Base-by-base conservation (phyloP, 495 filamentous ascomycete genomes). In the Trichocladium uniseriatum region DNA sequence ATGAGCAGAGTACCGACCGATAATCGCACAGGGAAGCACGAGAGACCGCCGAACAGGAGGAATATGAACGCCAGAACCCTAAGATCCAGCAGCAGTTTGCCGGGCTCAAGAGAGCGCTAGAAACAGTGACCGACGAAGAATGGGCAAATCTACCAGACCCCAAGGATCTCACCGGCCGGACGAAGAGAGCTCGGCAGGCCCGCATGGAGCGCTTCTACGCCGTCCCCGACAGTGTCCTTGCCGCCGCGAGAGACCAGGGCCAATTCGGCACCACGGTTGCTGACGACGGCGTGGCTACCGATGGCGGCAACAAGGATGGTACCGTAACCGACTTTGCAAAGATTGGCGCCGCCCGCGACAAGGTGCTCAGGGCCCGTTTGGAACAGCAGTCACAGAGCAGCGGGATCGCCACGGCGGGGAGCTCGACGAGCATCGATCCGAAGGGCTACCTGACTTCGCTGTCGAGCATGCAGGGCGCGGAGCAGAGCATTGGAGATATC, bases 41-140 rank as follows among this genome's bases (percentile, higher is more conserved):
- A 57, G 92, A 97, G 69, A 73, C 83, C 59, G 78, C 86, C 71
- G 90, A 97, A 71, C 82, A 76, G 66, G 86, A 92, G 57, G 90
- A 96, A 46, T 94, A 95, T 76, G 94, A 99, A 67, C 79, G 81
- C 38, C 86, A 95, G 62, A 97, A 97, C 63, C 92, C 92, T 5
- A 99, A 97, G 67, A 97, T 99, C 44, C 89, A 95, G 68, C 89
- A 96, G 57, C 92, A 97, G 63, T 99, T 99, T 62, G 89, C 89
- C 63, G 94, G 95, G 56, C 73, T 96, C 38, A 99, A 97, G 67
- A 76, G 94, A 59, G 87, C 85, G 2, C 75, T 99, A 20, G 85
- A 84, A 29, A 83, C 81, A 14, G 82, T 99, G 42, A 87, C 84
- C 47, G 92, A 96, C 69, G 91, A 97, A 44, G 90, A 96, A 52